Evolutionary conservation across 768 basidiomycete genomes (phyloP).

Genomic region (Mycena chlorophos): DNA sequence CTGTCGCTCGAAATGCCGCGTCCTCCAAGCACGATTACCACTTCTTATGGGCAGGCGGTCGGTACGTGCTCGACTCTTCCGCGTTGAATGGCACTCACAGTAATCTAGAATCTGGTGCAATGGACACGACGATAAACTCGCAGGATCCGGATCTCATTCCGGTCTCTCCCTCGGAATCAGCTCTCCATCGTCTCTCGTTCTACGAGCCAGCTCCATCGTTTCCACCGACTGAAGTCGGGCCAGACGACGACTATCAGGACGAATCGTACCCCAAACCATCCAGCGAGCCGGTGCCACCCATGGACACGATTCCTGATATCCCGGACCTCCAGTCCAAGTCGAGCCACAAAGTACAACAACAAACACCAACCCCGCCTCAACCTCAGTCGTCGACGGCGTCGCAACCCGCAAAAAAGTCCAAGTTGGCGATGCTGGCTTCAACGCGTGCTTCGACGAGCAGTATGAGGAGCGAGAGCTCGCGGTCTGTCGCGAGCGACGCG

Average conservation of each 20-base stretch:
- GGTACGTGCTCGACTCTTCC: slow-evolving; percentile 39
- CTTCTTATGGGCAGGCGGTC: slow-evolving; percentile 65
- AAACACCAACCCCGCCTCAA: no score
- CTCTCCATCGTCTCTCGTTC: slow-evolving; percentile 58
- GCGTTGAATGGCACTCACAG: not conserved
- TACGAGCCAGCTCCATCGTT: slow-evolving; percentile 60
- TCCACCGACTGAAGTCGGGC: slow-evolving; percentile 44
- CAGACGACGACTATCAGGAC: slow-evolving; percentile 36
- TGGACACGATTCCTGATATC: slow-evolving; percentile 56
- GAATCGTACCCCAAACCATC: slow-evolving; percentile 39
- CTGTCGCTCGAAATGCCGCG: slow-evolving; percentile 41
- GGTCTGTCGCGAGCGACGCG: slow-evolving; percentile 53
- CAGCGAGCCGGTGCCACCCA: slow-evolving; percentile 45
- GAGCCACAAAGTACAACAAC: slow-evolving; percentile 29
- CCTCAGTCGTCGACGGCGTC: no score
- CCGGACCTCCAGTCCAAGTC: slow-evolving; percentile 54
- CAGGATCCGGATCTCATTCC: slow-evolving; percentile 59
- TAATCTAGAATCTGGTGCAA: slow-evolving; percentile 9
- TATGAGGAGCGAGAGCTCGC: slow-evolving; percentile 49
- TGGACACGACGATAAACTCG: slow-evolving; percentile 19
- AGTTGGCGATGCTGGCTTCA: slow-evolving; percentile 67
- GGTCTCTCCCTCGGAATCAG: slow-evolving; percentile 68
- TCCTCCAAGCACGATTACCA: slow-evolving; percentile 43
- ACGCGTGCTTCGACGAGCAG: slow-evolving; percentile 55
- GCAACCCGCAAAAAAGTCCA: slow-evolving; percentile 53